A percentile compares a stretch with the other conserved stretches of the same genome.
These are phyloP conservation scores for Cladosporium cucumerinum DNA, from an alignment of 2,329 filamentous ascomycete species.

Conservation along the genomic window DNA sequence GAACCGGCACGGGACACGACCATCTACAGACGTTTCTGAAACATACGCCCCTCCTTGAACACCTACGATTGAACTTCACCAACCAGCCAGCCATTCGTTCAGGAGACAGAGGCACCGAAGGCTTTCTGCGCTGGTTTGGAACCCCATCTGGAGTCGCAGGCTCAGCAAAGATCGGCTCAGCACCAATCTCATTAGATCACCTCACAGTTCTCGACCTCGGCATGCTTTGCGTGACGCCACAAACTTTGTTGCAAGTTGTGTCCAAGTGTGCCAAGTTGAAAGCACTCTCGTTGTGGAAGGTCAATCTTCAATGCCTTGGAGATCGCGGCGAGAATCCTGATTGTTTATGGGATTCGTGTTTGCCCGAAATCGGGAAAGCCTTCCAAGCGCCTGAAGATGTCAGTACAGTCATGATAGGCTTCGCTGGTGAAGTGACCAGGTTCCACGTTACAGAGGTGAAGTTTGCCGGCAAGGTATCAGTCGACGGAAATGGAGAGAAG, in stretches of 20 bases:
- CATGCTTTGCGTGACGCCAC: slow-evolving; percentile 4
- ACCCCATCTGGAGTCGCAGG: neutral
- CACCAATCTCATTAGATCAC: neutral
- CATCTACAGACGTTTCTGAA: slow-evolving; percentile 22
- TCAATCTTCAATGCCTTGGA: neutral
- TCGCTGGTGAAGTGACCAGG: neutral
- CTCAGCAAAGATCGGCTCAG: neutral
- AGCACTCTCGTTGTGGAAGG: slow-evolving; percentile 9
- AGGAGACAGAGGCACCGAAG: neutral
- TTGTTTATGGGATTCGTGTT: neutral
- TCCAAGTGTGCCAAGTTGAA: slow-evolving; percentile 3
- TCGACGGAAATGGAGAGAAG: slow-evolving; percentile 4
- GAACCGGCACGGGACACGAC: neutral
- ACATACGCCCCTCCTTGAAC: slow-evolving; percentile 19
- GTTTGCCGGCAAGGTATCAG: neutral
- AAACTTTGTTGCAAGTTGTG: neutral
- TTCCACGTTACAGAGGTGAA: neutral
- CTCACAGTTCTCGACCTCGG: slow-evolving; percentile 5
- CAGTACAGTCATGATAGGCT: neutral
- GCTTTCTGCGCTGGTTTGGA: neutral
- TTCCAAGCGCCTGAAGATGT: neutral
- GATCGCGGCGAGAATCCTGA: neutral
- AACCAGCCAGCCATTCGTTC: neutral
- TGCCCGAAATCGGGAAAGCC: neutral
- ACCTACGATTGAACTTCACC: slow-evolving; percentile 28